A percentile compares a stretch with the other conserved stretches of the same genome.
Evolutionary conservation across 2,329 filamentous ascomycete genomes (phyloP).

Genomic region (Zelopaecilomyces penicillatus): DNA sequence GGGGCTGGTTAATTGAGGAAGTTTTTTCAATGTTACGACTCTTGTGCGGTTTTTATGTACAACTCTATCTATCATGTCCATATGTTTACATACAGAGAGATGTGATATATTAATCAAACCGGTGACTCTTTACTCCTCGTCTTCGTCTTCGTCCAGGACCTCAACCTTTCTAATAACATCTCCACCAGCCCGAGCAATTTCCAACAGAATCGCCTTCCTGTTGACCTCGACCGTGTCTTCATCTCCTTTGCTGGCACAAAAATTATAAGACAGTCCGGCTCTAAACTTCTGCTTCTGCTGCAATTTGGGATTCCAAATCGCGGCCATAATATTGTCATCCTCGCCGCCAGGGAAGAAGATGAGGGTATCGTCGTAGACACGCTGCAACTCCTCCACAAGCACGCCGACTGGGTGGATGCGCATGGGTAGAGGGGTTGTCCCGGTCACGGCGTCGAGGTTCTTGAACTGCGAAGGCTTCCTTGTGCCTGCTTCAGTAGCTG

Average conservation of each 20-base stretch:
- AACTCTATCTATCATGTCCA: too few species aligned
- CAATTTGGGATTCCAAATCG: conserved; percentile 50
- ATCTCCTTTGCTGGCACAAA: conserved; percentile 26
- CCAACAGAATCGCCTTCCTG: conserved; percentile 56
- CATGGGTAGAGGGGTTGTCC: conserved; percentile 35
- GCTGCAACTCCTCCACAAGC: conserved; percentile 60
- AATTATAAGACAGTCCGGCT: conserved; percentile 61
- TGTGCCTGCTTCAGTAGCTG: conserved; percentile 25
- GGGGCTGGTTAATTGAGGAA: neutral
- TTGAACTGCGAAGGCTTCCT: conserved; percentile 57
- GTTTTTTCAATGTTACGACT: too few species aligned
- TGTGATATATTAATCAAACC: too few species aligned
- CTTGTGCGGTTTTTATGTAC: too few species aligned
- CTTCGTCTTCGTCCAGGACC: conserved; percentile 17
- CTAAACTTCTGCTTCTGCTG: conserved; percentile 52
- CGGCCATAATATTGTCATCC: conserved; percentile 46
- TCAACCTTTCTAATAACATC: conserved; percentile 63
- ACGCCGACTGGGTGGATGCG: conserved; percentile 53
- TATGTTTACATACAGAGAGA: too few species aligned
- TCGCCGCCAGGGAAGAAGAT: conserved; percentile 70
- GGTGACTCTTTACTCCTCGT: neutral
- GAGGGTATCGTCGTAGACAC: conserved; percentile 58
- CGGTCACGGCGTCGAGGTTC: conserved; percentile 61
- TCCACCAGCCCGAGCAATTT: conserved; percentile 62
- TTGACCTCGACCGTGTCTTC: conserved; percentile 54